Evolutionary conservation across 139 green algal species (phyloP), one percentile per base, ranked within the genome.

Genomic region (Chlorella sp.): DNA sequence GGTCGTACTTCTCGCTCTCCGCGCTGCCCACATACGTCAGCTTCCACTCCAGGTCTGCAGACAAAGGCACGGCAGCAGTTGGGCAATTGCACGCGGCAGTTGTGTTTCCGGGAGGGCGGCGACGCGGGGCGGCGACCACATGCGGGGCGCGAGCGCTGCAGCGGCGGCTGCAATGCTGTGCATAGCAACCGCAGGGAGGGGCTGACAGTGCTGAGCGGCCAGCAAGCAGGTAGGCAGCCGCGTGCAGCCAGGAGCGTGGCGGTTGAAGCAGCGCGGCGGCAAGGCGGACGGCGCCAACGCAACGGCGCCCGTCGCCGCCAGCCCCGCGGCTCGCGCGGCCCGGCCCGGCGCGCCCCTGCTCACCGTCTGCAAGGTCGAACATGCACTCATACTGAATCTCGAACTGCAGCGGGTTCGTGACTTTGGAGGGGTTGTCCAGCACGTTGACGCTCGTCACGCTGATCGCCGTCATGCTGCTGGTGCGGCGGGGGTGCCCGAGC

Each of bases 331-430:
- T 5, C 18, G 18, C 64, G 13, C 30, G 18, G 9, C 60, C 60
- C 25, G 60, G 23, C 23, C 60, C 60, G 64, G n/a, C 64, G 7
- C 21, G 4, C 30, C 47, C 38, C 25, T 2, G 36, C 89, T 81
- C 70, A 96, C 93, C 96, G 20, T 98, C 87, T 39, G 93, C 36
- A 13, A 99, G 85, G 28, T 89, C 71, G 26, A 84, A 88, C 15
- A 98, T 60, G 89, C 96, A 98, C 78, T 99, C 96, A 80, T 99
- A 99, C 84, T 96, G 92, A 25, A 99, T 98, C 69, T 99, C 95
- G 81, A 99, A 97, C 63, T 98, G 91, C 2, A 99, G 89, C 0
- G 95, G 94, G 56, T 95, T 94, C 4, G 74, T 87, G 82, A 98
- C 98, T 3, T 84, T 47, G 6, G 90, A 89, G 6, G 96, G 96